Evolutionary conservation across 306 rosid genomes (phyloP).

Genomic region (Prosopis cineraria): DNA sequence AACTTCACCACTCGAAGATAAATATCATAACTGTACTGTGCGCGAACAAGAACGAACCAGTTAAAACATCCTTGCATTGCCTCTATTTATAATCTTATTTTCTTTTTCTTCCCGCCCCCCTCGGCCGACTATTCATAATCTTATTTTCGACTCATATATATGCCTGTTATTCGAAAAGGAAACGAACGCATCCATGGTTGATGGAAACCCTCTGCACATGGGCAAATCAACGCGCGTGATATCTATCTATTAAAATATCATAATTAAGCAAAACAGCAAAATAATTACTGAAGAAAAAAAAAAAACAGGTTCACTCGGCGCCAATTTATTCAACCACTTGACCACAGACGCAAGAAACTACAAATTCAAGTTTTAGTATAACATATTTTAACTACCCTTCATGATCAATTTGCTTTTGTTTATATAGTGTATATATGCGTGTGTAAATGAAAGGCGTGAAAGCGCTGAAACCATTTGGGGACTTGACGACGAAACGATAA

Average conservation of each 20-base stretch:
- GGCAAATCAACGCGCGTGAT: background rate
- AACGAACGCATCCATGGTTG: background rate
- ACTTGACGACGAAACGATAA: background rate
- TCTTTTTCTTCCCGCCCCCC: background rate
- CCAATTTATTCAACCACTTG: background rate
- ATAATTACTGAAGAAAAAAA: background rate
- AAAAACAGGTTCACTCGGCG: background rate
- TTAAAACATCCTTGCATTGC: background rate
- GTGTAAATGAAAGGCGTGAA: slow-evolving; percentile 5
- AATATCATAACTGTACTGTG: slow-evolving; percentile 21
- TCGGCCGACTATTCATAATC: background rate
- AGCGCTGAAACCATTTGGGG: slow-evolving; percentile 22
- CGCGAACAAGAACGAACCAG: slow-evolving; percentile 1
- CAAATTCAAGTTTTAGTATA: background rate
- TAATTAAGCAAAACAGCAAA: background rate
- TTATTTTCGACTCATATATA: background rate
- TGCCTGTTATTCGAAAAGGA: background rate
- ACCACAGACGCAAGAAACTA: background rate
- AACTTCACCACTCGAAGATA: slow-evolving; percentile 4
- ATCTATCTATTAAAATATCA: background rate
- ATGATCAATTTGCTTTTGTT: background rate
- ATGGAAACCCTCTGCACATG: background rate
- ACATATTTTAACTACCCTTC: background rate
- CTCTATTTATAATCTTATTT: background rate
- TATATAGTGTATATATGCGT: background rate